A percentile compares a stretch with the other conserved stretches of the same genome.
phyloP scores from a whole-genome alignment of 169 alveolate genomes.

The Eimeria tenella region DNA sequence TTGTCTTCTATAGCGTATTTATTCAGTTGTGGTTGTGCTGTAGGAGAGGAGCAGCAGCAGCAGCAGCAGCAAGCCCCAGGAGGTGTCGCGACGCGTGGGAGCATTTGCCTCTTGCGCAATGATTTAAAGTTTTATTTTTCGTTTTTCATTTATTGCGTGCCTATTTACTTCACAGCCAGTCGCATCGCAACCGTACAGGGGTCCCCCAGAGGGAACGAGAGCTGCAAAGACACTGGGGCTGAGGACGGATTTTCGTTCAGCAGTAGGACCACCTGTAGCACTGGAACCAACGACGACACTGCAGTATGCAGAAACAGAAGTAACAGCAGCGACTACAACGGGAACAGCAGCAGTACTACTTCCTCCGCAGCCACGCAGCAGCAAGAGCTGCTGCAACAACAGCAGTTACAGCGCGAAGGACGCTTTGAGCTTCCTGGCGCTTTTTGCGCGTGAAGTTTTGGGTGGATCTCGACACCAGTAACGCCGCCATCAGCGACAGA shows the following conservation, averaged over 20 bases:
- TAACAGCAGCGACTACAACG: not conserved
- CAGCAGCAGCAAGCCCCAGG: not conserved
- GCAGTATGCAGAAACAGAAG: not conserved
- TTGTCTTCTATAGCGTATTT: not conserved
- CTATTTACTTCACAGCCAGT: no score
- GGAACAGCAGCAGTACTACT: not conserved
- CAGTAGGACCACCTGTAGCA: not conserved
- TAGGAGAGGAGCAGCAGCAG: not conserved
- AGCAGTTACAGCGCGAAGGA: not conserved
- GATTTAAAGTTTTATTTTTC: no score
- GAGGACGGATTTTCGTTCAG: not conserved
- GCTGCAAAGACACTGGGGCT: not conserved
- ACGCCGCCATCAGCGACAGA: not conserved
- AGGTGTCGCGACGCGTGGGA: no score
- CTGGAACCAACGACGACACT: not conserved
- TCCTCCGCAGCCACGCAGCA: not conserved
- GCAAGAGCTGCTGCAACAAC: not conserved
- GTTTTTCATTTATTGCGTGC: no score
- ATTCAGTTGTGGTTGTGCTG: not conserved
- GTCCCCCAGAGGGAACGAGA: not conserved
- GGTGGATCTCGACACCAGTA: not conserved
- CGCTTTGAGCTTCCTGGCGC: not conserved
- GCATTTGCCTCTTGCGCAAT: no score
- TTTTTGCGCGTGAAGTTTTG: not conserved
- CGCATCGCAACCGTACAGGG: no score